A percentile compares a stretch with the other conserved stretches of the same genome.
Evolutionary conservation across 106 monocot genomes (phyloP).

Genomic region (Allium fistulosum): DNA sequence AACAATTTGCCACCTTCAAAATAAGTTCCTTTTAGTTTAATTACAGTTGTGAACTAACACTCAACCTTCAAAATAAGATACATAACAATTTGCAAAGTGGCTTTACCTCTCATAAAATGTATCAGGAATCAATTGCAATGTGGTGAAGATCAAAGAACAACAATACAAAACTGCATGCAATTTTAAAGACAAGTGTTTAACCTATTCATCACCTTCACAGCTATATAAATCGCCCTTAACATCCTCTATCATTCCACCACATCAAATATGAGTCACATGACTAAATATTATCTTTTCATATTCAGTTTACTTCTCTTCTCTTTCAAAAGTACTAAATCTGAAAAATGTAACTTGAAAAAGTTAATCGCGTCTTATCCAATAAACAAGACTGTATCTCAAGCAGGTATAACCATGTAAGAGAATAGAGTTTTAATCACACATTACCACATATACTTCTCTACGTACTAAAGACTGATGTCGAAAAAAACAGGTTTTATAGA

Average conservation of each 20-base stretch:
- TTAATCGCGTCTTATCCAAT: conserved; percentile 3
- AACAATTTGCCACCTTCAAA: too few species aligned
- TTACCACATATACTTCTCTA: background rate
- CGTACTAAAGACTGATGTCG: background rate
- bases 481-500: background rate
- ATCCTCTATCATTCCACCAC: too few species aligned
- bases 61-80: too few species aligned
- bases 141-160: background rate
- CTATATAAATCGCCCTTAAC: too few species aligned
- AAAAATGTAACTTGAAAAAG: background rate
- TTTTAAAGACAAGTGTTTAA: too few species aligned
- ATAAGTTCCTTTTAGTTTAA: too few species aligned
- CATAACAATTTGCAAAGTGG: too few species aligned
- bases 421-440: background rate
- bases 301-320: background rate
- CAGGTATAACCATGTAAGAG: background rate
- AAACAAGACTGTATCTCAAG: background rate
- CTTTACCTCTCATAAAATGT: background rate
- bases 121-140: background rate
- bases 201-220: too few species aligned
- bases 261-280: too few species aligned
- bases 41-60: too few species aligned
- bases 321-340: background rate
- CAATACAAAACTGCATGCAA: background rate
- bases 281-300: background rate